A percentile compares a stretch with the other conserved stretches of the same genome.
phyloP scores from a whole-genome alignment of 495 filamentous ascomycete genomes.

The Penicillium pancosmium region DNA sequence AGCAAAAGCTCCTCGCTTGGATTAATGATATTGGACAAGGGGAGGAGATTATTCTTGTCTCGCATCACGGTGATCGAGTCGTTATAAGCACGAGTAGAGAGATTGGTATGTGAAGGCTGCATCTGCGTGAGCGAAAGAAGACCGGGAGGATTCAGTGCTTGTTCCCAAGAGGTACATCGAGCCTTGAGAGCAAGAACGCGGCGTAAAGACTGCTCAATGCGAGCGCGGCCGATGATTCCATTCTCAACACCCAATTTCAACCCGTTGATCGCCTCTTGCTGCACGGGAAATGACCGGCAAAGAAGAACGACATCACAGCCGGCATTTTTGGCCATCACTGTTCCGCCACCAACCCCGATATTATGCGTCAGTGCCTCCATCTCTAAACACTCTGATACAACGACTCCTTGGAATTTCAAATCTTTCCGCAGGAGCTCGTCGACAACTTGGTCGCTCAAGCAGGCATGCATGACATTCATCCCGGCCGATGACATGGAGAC shows the following conservation, averaged over 20 bases:
- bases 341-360: conserved; percentile 88
- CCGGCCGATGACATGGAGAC: conserved; percentile 84
- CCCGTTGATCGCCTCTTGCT: conserved; percentile 84
- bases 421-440: conserved; percentile 81
- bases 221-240: conserved; percentile 73
- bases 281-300: conserved; percentile 81
- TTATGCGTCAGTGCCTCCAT: conserved; percentile 92
- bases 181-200: conserved; percentile 75
- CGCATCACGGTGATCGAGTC: conserved; percentile 83
- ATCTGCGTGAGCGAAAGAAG: conserved; percentile 71
- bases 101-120: conserved; percentile 73
- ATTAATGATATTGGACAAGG: conserved; percentile 74
- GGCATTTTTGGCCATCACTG: conserved; percentile 91
- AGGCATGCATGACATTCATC: conserved; percentile 90
- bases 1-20: conserved; percentile 83
- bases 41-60: conserved; percentile 77
- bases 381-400: conserved; percentile 93
- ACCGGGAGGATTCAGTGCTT: conserved; percentile 78
- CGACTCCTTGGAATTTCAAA: conserved; percentile 83
- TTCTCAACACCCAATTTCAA: conserved; percentile 85
- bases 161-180: conserved; percentile 79
- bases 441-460: conserved; percentile 86
- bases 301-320: conserved; percentile 85
- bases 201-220: conserved; percentile 72
- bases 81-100: conserved; percentile 83